Conservation (phyloP, 2,329 filamentous ascomycete genomes). For the Xylaria sp. region DNA sequence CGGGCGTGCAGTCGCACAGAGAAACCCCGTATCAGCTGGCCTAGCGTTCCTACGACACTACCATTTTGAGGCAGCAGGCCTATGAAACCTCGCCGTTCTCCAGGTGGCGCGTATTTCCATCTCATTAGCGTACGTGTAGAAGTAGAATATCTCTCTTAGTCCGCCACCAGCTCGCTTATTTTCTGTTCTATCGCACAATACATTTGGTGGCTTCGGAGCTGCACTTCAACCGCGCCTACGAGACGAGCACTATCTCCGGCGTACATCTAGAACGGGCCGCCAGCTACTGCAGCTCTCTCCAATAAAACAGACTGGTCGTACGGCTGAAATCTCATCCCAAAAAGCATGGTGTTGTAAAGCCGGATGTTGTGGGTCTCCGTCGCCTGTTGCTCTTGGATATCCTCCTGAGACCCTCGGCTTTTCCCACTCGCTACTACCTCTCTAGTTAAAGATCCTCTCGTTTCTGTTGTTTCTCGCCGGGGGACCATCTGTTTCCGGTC, state of each 20-base stretch:
- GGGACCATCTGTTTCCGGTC: constrained; percentile 16
- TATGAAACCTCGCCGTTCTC: neutral
- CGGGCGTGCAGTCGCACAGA: constrained; percentile 4
- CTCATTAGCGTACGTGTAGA: neutral
- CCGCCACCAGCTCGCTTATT: neutral
- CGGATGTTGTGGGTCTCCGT: constrained; percentile 19
- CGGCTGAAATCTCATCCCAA: constrained; percentile 21
- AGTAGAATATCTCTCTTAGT: neutral
- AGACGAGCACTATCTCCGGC: constrained; percentile 18
- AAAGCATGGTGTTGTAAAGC: constrained; percentile 22
- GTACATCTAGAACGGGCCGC: constrained; percentile 12
- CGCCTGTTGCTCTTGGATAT: constrained; percentile 14
- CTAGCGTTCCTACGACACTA: constrained; percentile 10
- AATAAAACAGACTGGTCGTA: constrained; percentile 12
- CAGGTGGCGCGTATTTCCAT: constrained; percentile 9
- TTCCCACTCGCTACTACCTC: neutral
- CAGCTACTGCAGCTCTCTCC: constrained; percentile 22
- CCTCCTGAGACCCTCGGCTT: constrained; percentile 1
- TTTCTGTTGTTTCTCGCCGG: constrained; percentile 4
- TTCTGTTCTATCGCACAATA: constrained; percentile 13
- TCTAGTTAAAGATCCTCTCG: constrained; percentile 1
- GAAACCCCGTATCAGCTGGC: constrained; percentile 14
- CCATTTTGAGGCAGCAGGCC: neutral
- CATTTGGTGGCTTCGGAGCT: constrained; percentile 14
- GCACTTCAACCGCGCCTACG: constrained; percentile 3